Percentiles rank a stretch among this genome's conserved stretches.
These are phyloP conservation scores for Sporothrix pseudoabietina DNA, from an alignment of 2,329 filamentous ascomycete genomes.

Conservation along the genomic window DNA sequence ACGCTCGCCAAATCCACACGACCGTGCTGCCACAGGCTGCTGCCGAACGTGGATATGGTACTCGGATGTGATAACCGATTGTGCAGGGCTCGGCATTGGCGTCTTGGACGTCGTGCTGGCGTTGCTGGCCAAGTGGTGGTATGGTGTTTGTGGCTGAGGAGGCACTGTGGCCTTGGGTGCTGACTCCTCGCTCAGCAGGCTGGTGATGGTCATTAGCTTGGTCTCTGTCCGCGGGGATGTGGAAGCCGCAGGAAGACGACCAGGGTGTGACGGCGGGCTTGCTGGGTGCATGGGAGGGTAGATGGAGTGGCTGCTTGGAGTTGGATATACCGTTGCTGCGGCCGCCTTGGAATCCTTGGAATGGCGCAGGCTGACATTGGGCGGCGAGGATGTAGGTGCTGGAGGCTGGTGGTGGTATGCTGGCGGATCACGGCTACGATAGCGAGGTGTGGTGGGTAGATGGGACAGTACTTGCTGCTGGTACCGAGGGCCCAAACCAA, in stretches of 20 bases:
- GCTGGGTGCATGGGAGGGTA: slow-evolving; percentile 24
- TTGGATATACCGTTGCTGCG: slow-evolving; percentile 17
- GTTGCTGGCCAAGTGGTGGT: slow-evolving; percentile 21
- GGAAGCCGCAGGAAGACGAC: slow-evolving; percentile 25
- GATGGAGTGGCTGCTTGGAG: slow-evolving; percentile 24
- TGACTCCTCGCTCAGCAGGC: slow-evolving; percentile 38
- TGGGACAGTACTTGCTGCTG: slow-evolving; percentile 22
- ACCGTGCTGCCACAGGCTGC: slow-evolving; percentile 75
- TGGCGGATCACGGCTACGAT: slow-evolving; percentile 25
- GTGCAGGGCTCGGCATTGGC: slow-evolving; percentile 30
- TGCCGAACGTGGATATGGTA: slow-evolving; percentile 67
- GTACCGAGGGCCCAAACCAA: slow-evolving; percentile 29
- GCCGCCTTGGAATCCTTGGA: slow-evolving; percentile 15
- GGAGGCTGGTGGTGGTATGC: slow-evolving; percentile 27
- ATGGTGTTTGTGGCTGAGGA: not conserved
- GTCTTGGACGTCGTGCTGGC: slow-evolving; percentile 28
- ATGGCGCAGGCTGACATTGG: slow-evolving; percentile 18
- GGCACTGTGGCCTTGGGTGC: not conserved
- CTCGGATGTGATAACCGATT: slow-evolving; percentile 34
- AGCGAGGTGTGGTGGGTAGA: slow-evolving; percentile 19
- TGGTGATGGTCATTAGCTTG: slow-evolving; percentile 42
- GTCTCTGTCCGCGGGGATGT: slow-evolving; percentile 38
- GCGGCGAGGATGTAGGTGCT: slow-evolving; percentile 27
- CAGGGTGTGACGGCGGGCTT: slow-evolving; percentile 14
- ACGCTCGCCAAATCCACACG: slow-evolving; percentile 80